Base-by-base conservation (phyloP, 345 rosid species). In the Conringia planisiliqua region DNA sequence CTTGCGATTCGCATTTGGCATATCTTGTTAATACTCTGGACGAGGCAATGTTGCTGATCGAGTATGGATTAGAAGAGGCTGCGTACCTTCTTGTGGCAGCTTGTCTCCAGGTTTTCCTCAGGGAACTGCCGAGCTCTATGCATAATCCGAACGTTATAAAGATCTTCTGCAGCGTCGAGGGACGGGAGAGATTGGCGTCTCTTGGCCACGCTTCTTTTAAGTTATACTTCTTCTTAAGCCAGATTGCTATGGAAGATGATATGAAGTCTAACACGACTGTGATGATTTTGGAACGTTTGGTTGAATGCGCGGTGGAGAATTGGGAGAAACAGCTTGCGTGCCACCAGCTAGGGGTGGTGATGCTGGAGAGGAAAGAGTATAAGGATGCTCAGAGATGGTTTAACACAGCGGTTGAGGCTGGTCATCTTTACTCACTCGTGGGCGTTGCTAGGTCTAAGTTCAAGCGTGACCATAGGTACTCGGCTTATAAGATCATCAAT, bases 391-490 rank as follows among this genome's bases (percentile, higher is more conserved):
- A 90, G 72, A 80, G 76, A 10, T 91, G 93, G 92, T 94, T 94
- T 59, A 82, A 90, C 75, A 79, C 76, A 16, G 97, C 97, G 0
- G 89, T 70, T 9, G 89, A 83, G 62, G 86, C 82, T 16, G 97
- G 97, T 46, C 97, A 90, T 82, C 18, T 81, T 46, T 94, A 88
- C 75, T 94, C 97, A 0, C 66, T 76, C 8, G 88, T 82, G 24
- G 98, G 97, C 20, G 77, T 85, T n/a, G 98, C 98, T 9, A 85
- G 98, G 88, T 83, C 93, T 50, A 94, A 88, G 78, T 91, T 80
- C 76, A 88, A 86, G 78, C 92, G 93, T 6, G 97, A 93, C 26
- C 97, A 94, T 82, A 94, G 85, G 72, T 91, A 88, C 80, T 75
- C 91, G 22, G 97, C 98, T 12, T 91, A 90, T 82, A 91, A 94